A percentile compares a stretch with the other conserved stretches of the same genome.
These are phyloP conservation scores for Boletus vinaceobasis DNA, from an alignment of 768 basidiomycete species.

Conservation along the genomic window DNA sequence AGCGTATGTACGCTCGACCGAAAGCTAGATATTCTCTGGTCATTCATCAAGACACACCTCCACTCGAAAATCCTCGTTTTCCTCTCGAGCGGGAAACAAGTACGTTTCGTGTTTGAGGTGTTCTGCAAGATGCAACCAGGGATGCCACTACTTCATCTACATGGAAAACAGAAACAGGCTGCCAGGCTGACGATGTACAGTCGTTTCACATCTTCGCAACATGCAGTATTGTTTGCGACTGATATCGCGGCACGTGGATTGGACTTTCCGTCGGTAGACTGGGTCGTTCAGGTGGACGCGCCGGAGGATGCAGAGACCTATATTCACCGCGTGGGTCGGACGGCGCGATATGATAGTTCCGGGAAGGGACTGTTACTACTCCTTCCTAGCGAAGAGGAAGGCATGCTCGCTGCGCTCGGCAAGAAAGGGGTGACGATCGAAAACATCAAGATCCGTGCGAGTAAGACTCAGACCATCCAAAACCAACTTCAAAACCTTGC, in stretches of 20 bases:
- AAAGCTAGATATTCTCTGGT: conserved; percentile 90
- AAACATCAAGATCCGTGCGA: conserved; percentile 84
- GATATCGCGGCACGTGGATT: conserved; percentile 95
- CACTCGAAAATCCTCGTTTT: conserved; percentile 92
- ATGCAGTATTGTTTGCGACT: conserved; percentile 89
- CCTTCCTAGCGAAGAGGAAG: conserved; percentile 88
- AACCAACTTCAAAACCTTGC: conserved; percentile 89
- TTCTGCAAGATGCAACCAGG: conserved; percentile 97
- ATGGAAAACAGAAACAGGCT: conserved; percentile 96
- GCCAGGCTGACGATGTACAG: conserved; percentile 80
- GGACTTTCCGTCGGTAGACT: conserved; percentile 95
- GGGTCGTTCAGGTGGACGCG: conserved; percentile 94
- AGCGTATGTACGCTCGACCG: conserved; percentile 76
- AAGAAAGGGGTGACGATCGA: conserved; percentile 69
- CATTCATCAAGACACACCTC: conserved; percentile 91
- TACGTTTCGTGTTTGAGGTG: conserved; percentile 93
- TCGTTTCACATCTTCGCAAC: conserved; percentile 76
- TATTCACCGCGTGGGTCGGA: conserved; percentile 94
- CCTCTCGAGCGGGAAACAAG: conserved; percentile 93
- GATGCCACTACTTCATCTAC: conserved; percentile 85
- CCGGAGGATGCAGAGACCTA: conserved; percentile 98
- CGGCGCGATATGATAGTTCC: conserved; percentile 87
- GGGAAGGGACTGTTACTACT: conserved; percentile 84
- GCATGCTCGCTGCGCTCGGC: conserved; percentile 71
- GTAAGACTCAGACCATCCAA: conserved; percentile 80